Conservation (phyloP, 2,329 filamentous ascomycete genomes). For the Rhynchosporium secalis region DNA sequence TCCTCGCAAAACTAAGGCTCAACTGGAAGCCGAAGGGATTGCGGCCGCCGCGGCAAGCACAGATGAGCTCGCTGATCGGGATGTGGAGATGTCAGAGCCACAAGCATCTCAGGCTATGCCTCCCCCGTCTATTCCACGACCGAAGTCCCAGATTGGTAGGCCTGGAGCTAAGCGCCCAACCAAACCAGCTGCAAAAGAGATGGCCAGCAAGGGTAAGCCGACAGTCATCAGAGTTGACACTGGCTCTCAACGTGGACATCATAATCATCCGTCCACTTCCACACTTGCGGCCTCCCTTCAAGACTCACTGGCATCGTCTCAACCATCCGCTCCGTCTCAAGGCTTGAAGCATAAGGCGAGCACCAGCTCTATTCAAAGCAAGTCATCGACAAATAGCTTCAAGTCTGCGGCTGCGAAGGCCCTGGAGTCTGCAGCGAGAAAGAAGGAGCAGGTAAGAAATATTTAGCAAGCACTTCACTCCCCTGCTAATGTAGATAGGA, state of each 20-base stretch:
- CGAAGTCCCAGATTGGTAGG: conserved; percentile 50
- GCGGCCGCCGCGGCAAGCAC: conserved; percentile 39
- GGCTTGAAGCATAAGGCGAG: conserved; percentile 64
- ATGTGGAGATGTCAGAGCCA: conserved; percentile 58
- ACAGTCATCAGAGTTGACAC: conserved; percentile 73
- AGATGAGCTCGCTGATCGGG: conserved; percentile 42
- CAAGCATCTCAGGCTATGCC: conserved; percentile 50
- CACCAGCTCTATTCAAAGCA: conserved; percentile 41
- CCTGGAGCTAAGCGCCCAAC: conserved; percentile 57
- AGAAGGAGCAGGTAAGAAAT: conserved; percentile 66
- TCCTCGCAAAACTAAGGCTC: conserved; percentile 51
- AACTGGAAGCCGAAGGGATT: conserved; percentile 38
- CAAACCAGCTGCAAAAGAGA: conserved; percentile 60
- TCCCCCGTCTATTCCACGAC: conserved; percentile 60
- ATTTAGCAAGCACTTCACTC: background rate
- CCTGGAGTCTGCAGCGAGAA: conserved; percentile 73
- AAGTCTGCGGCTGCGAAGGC: conserved; percentile 71
- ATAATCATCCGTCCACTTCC: conserved; percentile 60
- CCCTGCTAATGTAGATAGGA: conserved; percentile 48
- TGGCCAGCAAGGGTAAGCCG: conserved; percentile 58
- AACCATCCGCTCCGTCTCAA: conserved; percentile 50
- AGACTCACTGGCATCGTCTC: conserved; percentile 51
- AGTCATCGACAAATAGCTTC: conserved; percentile 54
- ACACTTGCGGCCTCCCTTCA: conserved; percentile 58
- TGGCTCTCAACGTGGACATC: conserved; percentile 62